Conservation (phyloP, 2,329 filamentous ascomycete genomes). For the Madurella fahalii region DNA sequence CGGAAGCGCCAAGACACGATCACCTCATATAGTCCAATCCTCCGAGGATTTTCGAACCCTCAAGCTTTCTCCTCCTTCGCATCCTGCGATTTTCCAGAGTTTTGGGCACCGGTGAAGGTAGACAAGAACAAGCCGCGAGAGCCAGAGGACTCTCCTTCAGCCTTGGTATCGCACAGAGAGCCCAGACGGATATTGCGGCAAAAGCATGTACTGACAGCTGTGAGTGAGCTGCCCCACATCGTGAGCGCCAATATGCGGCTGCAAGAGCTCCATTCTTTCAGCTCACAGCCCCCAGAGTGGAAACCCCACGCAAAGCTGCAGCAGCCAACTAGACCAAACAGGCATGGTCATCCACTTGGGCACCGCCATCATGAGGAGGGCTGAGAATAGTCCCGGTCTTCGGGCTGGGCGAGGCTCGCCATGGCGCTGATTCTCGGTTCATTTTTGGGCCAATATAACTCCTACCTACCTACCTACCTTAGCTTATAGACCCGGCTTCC, state of each 20-base stretch:
- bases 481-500: neutral
- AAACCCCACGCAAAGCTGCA: conserved; percentile 5
- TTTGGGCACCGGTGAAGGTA: no score
- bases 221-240: neutral
- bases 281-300: neutral
- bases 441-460: neutral
- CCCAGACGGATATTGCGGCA: neutral
- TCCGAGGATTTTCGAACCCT: no score
- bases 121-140: no score
- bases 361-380: conserved; percentile 5
- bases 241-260: neutral
- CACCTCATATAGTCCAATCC: no score
- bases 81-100: no score
- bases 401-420: neutral
- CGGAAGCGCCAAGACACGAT: no score
- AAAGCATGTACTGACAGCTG: no score
- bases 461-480: no score
- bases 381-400: neutral
- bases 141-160: no score
- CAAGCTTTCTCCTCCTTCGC: no score
- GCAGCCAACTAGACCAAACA: neutral
- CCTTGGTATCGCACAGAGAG: neutral
- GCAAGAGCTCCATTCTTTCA: neutral
- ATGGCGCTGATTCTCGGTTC: neutral
- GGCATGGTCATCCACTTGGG: neutral